Base-by-base conservation (phyloP, 768 basidiomycete genomes). In the Agaricus blazei region DNA sequence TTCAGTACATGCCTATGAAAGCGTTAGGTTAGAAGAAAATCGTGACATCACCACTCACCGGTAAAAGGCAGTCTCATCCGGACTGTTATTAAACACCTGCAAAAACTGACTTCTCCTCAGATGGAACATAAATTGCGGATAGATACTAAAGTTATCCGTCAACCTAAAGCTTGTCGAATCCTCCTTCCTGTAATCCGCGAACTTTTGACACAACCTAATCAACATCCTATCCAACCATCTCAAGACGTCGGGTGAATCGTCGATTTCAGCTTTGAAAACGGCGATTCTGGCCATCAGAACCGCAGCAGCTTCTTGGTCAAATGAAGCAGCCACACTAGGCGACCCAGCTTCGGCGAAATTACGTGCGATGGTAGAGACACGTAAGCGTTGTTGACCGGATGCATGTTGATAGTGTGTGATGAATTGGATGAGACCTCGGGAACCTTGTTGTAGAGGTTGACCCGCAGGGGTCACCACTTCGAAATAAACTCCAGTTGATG, bases 61-160 rank as follows among this genome's bases (percentile, higher is more conserved):
- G 71, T 98, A 98, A 79, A 96, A 98, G 12, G 95, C 97, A 19
- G 95, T 98, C 75, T 99, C 97, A 68, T 99, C 97, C 7, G 97
- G 97, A 78, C 93, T 95, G 78, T 98, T 99, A 72, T 98, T 98
- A 74, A 98, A 98, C 52, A 98, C 95, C 72, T 99, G 97, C 68
- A 99, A 76, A 77, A 99, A 98, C 73, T 98, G 96, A 79, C 91
- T 93, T 68, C 97, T 77, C 57, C 96, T 81, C 58, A 99, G 72
- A 72, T 99, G 97, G 86, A 98, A 99, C 97, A 98, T 99, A 77
- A 99, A 99, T 67, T 98, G 97, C 14, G 97, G 97, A 70, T 99
- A 99, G 64, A 99, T 98, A 68, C 90, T 91, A 73, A 99, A 98
- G 71, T 97, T 97, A 68, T 97, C 93, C 54, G 84, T 79, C 60